These are phyloP conservation scores for Physocladia obscura DNA, from an alignment of 192 early-diverging fungal species.

Conservation along the genomic window DNA sequence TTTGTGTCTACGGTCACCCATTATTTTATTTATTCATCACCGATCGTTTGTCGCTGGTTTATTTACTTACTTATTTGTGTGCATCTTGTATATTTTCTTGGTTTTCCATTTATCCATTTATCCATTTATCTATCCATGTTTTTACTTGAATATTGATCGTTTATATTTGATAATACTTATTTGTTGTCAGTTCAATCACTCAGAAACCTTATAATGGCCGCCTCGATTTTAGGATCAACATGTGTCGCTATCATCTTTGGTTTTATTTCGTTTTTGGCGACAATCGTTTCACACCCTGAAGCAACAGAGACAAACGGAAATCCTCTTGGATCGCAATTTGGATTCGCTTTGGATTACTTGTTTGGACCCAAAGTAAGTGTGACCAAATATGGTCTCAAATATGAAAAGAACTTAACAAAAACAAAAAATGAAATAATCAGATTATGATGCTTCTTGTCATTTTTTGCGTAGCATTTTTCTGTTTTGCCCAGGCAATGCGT, in stretches of 20 bases:
- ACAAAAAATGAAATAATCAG: too few relatives aligned
- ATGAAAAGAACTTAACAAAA: too few relatives aligned
- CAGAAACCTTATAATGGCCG: conserved; percentile 44
- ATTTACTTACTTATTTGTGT: neutral
- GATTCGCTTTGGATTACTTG: conserved; percentile 15
- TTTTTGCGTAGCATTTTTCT: conserved; percentile 30
- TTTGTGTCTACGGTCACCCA: neutral
- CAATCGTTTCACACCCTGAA: conserved; percentile 20
- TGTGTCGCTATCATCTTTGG: conserved; percentile 32
- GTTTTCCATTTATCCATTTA: too few relatives aligned
- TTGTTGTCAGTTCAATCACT: conserved; percentile 34
- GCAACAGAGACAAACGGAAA: neutral
- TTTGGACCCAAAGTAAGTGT: conserved; percentile 25
- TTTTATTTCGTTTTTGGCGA: conserved; percentile 33
- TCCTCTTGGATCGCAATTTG: conserved; percentile 16
- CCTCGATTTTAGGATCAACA: conserved; percentile 43
- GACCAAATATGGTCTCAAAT: neutral
- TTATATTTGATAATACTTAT: too few relatives aligned
- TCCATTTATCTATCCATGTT: too few relatives aligned
- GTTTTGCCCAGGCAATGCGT: conserved; percentile 40
- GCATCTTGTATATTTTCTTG: too few relatives aligned
- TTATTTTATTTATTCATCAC: neutral
- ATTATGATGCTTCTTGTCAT: conserved; percentile 10
- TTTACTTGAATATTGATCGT: too few relatives aligned
- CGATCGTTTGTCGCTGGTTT: neutral